Percentiles rank a stretch among this genome's conserved stretches.
Conservation (phyloP, 306 rosid genomes). For the Hippophae tibetana region DNA sequence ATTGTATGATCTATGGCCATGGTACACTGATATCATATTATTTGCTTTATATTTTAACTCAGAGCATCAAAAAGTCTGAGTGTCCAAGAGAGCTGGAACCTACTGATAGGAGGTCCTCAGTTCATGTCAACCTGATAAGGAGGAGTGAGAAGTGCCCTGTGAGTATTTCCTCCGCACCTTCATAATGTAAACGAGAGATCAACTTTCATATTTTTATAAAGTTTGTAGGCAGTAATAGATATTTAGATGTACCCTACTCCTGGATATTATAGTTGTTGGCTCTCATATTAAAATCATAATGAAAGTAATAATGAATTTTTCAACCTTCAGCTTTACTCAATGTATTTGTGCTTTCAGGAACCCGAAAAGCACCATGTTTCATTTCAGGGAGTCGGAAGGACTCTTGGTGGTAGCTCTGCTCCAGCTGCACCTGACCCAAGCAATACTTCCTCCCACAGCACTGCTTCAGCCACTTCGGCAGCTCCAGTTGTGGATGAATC, state of each 20-base stretch:
- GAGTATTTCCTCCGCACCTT: slow-evolving; percentile 31
- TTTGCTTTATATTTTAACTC: slow-evolving; percentile 23
- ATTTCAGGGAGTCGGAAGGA: slow-evolving; percentile 92
- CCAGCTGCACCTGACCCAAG: slow-evolving; percentile 38
- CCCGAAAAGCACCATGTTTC: slow-evolving; percentile 50
- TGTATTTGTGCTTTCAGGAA: slow-evolving; percentile 41
- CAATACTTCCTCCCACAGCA: slow-evolving; percentile 21
- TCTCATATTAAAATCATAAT: background rate
- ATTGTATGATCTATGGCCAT: background rate
- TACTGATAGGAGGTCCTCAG: slow-evolving; percentile 60
- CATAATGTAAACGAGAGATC: background rate
- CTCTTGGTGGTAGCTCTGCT: slow-evolving; percentile 77
- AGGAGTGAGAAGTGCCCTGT: slow-evolving; percentile 75
- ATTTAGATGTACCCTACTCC: background rate
- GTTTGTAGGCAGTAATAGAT: background rate
- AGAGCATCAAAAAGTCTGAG: slow-evolving; percentile 88
- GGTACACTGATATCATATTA: slow-evolving; percentile 1
- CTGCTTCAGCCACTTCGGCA: slow-evolving; percentile 35
- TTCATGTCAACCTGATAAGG: slow-evolving; percentile 78
- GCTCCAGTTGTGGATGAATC: slow-evolving; percentile 60
- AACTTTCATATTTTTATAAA: background rate
- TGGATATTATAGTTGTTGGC: slow-evolving; percentile 1
- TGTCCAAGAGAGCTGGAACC: slow-evolving; percentile 97
- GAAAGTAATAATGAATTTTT: background rate
- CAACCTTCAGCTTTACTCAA: background rate